phyloP scores from a whole-genome alignment of 2,329 filamentous ascomycete genomes.

The Cercospora canescens region DNA sequence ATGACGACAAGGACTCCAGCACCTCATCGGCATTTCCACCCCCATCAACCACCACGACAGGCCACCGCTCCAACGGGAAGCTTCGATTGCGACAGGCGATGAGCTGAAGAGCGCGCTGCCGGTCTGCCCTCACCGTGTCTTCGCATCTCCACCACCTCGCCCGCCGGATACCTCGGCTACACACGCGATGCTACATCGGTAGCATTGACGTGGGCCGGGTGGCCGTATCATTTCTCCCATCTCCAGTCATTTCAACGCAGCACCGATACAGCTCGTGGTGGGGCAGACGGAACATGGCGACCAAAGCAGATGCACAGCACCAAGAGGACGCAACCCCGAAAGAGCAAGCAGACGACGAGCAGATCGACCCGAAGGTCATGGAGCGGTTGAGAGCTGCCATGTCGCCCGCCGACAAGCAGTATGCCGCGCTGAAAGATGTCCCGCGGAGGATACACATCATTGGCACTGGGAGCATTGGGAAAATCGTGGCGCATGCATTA shows the following conservation, averaged over 20 bases:
- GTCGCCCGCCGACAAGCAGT: slow-evolving; percentile 32
- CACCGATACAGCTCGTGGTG: slow-evolving; percentile 23
- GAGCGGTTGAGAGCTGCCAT: slow-evolving; percentile 17
- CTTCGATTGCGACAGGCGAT: background rate
- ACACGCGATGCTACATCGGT: slow-evolving; percentile 43
- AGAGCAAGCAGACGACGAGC: slow-evolving; percentile 1
- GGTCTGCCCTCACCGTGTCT: slow-evolving; percentile 42
- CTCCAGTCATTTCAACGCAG: slow-evolving; percentile 7
- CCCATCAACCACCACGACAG: background rate
- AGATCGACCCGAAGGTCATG: slow-evolving; percentile 12
- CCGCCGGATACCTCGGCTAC: slow-evolving; percentile 45
- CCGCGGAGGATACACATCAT: slow-evolving; percentile 70
- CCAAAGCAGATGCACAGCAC: slow-evolving; percentile 17
- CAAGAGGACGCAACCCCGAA: background rate
- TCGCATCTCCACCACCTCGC: slow-evolving; percentile 46
- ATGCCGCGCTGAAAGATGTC: slow-evolving; percentile 26
- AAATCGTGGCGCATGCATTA: slow-evolving; percentile 73
- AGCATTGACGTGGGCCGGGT: slow-evolving; percentile 45
- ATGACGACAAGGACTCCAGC: background rate
- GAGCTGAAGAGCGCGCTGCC: background rate
- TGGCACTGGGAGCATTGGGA: slow-evolving; percentile 78
- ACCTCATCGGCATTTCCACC: background rate
- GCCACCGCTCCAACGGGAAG: background rate
- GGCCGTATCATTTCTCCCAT: slow-evolving; percentile 38
- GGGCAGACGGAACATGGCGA: slow-evolving; percentile 18